Percentiles rank a stretch among this genome's conserved stretches.
Conservation (phyloP, 116 monocot genomes). For the Thalassia testudinum region DNA sequence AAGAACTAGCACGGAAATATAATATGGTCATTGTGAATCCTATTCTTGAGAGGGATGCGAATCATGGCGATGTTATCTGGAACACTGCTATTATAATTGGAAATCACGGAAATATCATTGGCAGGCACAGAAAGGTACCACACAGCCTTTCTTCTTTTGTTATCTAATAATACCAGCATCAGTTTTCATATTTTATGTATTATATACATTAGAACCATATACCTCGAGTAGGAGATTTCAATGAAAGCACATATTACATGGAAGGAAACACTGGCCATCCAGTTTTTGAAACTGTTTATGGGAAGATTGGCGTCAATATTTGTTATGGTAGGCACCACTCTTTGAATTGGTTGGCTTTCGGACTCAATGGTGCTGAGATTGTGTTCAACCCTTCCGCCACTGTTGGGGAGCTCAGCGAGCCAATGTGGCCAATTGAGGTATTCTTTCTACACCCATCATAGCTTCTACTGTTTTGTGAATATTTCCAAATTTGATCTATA, state of each 20-base stretch:
- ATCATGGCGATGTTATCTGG: conserved; percentile 91
- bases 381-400: conserved; percentile 99
- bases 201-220: conserved; percentile 69
- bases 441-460: too few relatives aligned
- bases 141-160: too few relatives aligned
- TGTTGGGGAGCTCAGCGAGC: conserved; percentile 88
- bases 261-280: conserved; percentile 96
- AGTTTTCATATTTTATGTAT: not conserved
- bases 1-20: conserved; percentile 60
- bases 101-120: conserved; percentile 91
- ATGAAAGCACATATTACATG: conserved; percentile 98
- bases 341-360: conserved; percentile 85
- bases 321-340: conserved; percentile 97
- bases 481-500: too few relatives aligned
- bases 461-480: not conserved
- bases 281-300: conserved; percentile 86
- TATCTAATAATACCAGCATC: not conserved
- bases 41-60: conserved; percentile 88
- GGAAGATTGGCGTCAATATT: conserved; percentile 90
- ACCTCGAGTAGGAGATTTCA: conserved; percentile 95
- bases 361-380: conserved; percentile 92
- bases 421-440: conserved; percentile 98
- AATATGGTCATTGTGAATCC: conserved; percentile 94
- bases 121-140: conserved; percentile 85
- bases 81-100: conserved; percentile 93